Evolutionary conservation across 495 filamentous ascomycete genomes (phyloP), one percentile per base, ranked within the genome.

Genomic region (Chaetomium tenue): DNA sequence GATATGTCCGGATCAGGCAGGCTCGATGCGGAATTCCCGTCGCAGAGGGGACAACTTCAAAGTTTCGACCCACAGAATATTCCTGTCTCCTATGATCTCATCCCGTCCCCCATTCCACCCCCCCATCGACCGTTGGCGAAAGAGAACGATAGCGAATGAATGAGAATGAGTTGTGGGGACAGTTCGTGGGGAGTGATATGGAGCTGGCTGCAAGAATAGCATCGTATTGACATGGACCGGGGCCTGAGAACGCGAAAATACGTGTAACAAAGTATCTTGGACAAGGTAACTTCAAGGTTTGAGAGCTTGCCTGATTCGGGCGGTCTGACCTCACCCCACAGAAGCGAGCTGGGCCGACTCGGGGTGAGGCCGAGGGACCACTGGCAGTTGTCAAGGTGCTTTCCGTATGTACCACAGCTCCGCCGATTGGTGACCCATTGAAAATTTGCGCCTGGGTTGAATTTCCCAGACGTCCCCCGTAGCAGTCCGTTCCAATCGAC

Each of bases 321-420:
- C 50, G 33, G 50, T 70, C 70, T 72, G 70, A 70, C 60, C 68
- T 70, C 65, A 70, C 63, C 42, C 60, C 67, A 67, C 68, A 68
- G 67, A 71, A 69, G 68, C 66, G 66, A 67, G 62, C 64, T 57
- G 61, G 53, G 47, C 16, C 26, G 30, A 60, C 33, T 56, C n/a
- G 50, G 23, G 25, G 51, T 3, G 28, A 30, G 8, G 54, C 23
- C 54, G 44, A 47, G 46, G 33, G 22, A 61, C 51, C 51, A 54
- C 48, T 52, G 48, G 23, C 48, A 25, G 12, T 18, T 44, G 40
- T 44, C 40, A 44, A 44, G 13, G 40, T 44, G 40, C 13, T 15
- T 6, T 15, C 40, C n/a, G n/a, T n/a, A n/a, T n/a, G 13, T 44
- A 44, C 25, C 20, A 25, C 33, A 25, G 54, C 42, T 52, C 46